A percentile compares a stretch with the other conserved stretches of the same genome.
Conservation (phyloP, 495 filamentous ascomycete species). For the Rhypophila decipiens region DNA sequence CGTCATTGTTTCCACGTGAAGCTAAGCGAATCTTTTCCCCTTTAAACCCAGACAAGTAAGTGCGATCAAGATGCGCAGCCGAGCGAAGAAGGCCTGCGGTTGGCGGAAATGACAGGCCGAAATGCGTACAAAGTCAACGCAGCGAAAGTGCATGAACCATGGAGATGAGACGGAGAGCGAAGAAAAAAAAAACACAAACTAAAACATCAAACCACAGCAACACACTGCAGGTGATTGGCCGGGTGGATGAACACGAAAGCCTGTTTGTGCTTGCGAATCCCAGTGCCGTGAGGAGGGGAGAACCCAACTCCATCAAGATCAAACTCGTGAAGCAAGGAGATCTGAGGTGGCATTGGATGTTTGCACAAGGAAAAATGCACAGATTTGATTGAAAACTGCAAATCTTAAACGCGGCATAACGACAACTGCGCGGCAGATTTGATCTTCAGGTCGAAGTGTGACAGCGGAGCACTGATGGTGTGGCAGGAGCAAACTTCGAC, state of each 20-base stretch:
- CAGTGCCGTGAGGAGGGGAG: background rate
- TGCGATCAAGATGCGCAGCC: background rate
- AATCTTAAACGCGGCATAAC: constrained; percentile 1
- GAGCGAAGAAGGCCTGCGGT: background rate
- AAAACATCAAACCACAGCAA: too few species aligned
- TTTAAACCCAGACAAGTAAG: background rate
- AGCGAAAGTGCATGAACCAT: too few species aligned
- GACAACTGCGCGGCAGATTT: background rate
- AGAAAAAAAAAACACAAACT: too few species aligned
- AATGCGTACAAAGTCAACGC: too few species aligned
- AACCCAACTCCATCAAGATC: background rate
- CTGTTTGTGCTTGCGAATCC: too few species aligned
- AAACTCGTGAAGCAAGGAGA: background rate
- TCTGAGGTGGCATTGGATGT: background rate
- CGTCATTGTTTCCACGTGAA: too few species aligned
- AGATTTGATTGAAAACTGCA: background rate
- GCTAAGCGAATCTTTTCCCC: too few species aligned
- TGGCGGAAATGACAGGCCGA: background rate
- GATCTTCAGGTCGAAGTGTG: too few species aligned
- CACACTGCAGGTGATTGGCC: too few species aligned
- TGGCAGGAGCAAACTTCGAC: too few species aligned
- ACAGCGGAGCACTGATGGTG: background rate
- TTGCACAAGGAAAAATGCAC: background rate
- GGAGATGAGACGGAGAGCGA: too few species aligned
- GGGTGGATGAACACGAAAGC: background rate